Percentiles rank a stretch among this genome's conserved stretches.
Conservation (phyloP, 352 stramenopile genomes). For the Phytophthora fragariae region DNA sequence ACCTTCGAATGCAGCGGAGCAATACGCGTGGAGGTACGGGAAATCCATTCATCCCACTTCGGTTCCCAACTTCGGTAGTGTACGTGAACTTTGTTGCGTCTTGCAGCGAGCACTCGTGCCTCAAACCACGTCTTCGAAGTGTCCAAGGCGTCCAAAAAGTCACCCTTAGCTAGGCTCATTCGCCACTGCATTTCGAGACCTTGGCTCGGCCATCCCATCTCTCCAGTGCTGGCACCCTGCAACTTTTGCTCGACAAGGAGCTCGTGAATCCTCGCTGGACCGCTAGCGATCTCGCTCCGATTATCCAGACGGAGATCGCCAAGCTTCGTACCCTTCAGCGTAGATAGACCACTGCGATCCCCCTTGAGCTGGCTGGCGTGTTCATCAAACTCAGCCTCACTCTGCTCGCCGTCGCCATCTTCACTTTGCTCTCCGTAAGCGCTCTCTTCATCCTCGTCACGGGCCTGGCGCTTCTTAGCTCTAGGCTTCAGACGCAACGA, state of each 20-base stretch:
- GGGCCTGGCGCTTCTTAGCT: conserved; percentile 22
- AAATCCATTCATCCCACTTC: conserved; percentile 39
- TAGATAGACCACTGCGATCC: not conserved
- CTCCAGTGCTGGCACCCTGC: not conserved
- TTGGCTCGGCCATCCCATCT: conserved; percentile 28
- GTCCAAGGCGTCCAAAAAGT: conserved; percentile 29
- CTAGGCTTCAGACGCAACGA: conserved; percentile 11
- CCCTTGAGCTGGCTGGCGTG: conserved; percentile 3
- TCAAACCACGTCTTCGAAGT: conserved; percentile 31
- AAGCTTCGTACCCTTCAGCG: conserved; percentile 18
- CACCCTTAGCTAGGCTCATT: conserved; percentile 5
- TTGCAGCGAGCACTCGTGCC: conserved; percentile 16
- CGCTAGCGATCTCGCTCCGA: conserved; percentile 21
- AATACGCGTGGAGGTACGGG: conserved; percentile 21
- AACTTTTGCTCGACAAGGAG: conserved; percentile 27
- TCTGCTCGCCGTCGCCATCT: not conserved
- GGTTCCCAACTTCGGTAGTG: conserved; percentile 37
- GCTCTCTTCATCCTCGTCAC: not conserved
- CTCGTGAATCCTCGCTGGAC: conserved; percentile 18
- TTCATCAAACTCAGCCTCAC: conserved; percentile 22
- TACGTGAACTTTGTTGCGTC: conserved; percentile 32
- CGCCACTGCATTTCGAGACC: conserved; percentile 22
- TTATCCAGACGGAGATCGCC: conserved; percentile 32
- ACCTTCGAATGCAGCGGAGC: conserved; percentile 29
- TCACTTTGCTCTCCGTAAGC: conserved; percentile 4